Conservation (phyloP, 176 grass and related monocot species). For the Phoenix dactylifera region DNA sequence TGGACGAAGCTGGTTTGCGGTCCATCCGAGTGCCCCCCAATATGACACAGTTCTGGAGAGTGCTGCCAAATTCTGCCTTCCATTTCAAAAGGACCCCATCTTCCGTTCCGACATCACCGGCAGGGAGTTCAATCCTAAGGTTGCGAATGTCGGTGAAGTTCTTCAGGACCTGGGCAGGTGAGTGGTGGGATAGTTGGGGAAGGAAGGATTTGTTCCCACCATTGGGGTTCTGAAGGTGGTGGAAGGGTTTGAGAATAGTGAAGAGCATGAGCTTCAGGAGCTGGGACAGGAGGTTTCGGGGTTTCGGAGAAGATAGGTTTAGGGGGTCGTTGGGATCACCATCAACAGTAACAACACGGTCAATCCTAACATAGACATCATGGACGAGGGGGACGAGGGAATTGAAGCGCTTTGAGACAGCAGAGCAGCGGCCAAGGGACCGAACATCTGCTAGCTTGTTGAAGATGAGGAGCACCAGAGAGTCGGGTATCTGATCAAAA, state of each 20-base stretch:
- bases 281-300: constrained; percentile 2
- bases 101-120: constrained; percentile 4
- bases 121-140: constrained; percentile 10
- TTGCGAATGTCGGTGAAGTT: constrained; percentile 4
- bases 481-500: neutral
- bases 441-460: constrained; percentile 7
- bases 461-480: constrained; percentile 3
- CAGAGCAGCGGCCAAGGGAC: constrained; percentile 2
- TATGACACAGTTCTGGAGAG: constrained; percentile 13
- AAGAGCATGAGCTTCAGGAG: neutral
- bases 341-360: neutral
- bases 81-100: constrained; percentile 14
- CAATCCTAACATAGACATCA: constrained; percentile 2
- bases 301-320: neutral
- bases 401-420: constrained; percentile 8
- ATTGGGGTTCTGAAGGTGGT: neutral
- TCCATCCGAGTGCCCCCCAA: constrained; percentile 7
- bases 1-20: neutral
- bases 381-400: neutral
- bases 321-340: too few species aligned
- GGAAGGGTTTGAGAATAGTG: neutral
- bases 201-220: neutral
- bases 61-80: constrained; percentile 13
- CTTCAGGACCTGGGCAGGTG: constrained; percentile 11
- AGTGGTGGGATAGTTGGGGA: constrained; percentile 1